Conservation (phyloP, 2,329 filamentous ascomycete species). For the Diaporthe longicolla region DNA sequence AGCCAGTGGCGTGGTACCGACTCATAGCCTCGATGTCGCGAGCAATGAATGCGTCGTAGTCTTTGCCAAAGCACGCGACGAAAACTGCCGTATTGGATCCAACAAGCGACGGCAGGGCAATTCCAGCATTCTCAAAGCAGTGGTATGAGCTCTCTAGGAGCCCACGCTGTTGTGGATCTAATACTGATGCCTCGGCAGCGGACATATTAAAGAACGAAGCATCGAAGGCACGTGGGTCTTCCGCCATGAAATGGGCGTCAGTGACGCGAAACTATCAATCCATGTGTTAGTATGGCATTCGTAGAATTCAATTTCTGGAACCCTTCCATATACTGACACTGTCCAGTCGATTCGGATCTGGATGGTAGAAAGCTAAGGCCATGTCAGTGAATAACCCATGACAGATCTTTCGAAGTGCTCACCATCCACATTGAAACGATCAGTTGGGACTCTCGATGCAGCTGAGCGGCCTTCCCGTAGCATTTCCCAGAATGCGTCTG, state of each 20-base stretch:
- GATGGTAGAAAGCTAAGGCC: conserved; percentile 11
- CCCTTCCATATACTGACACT: neutral
- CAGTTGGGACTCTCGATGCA: conserved; percentile 10
- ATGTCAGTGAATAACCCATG: neutral
- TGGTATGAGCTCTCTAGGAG: conserved; percentile 35
- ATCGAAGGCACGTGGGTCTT: conserved; percentile 31
- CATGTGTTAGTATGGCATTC: neutral
- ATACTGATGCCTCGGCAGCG: conserved; percentile 26
- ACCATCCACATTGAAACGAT: conserved; percentile 31
- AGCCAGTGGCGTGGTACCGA: conserved; percentile 51
- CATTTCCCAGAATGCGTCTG: conserved; percentile 30
- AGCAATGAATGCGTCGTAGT: conserved; percentile 42
- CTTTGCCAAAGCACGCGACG: conserved; percentile 47
- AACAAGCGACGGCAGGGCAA: neutral
- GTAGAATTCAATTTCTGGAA: neutral
- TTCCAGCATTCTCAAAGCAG: conserved; percentile 38
- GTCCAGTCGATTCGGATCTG: conserved; percentile 19
- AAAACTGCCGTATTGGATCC: conserved; percentile 43
- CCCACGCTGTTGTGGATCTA: conserved; percentile 38
- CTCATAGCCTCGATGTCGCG: conserved; percentile 41
- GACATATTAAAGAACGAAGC: conserved; percentile 40
- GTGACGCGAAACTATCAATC: conserved; percentile 46
- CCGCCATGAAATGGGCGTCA: conserved; percentile 20
- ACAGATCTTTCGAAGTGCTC: neutral
- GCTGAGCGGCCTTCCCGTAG: conserved; percentile 17